These are phyloP conservation scores for Colletotrichum sp. DNA, from an alignment of 2,329 filamentous ascomycete genomes.

Conservation along the genomic window DNA sequence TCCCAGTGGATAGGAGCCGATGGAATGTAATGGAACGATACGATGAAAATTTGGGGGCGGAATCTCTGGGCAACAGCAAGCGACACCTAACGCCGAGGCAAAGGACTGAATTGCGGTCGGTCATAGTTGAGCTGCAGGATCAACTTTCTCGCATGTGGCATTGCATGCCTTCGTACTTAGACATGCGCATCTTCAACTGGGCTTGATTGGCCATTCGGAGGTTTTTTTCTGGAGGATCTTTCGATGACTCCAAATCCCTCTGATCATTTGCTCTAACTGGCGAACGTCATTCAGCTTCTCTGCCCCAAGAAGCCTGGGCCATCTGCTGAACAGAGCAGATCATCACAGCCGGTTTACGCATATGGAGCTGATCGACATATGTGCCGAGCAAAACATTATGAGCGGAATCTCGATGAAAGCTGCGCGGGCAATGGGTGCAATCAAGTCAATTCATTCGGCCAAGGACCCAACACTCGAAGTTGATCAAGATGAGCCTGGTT, in stretches of 20 bases:
- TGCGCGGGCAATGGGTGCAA: background rate
- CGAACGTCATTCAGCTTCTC: background rate
- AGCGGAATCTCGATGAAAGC: background rate
- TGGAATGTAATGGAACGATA: slow-evolving; percentile 13
- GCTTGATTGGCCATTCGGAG: background rate
- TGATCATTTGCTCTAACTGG: background rate
- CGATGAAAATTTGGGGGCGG: background rate
- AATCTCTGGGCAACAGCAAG: background rate
- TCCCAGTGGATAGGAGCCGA: background rate
- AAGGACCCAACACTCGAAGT: background rate
- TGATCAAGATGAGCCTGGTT: background rate
- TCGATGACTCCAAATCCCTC: background rate
- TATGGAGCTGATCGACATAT: slow-evolving; percentile 1
- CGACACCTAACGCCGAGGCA: background rate
- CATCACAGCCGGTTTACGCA: background rate
- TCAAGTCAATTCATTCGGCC: background rate
- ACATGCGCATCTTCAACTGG: background rate
- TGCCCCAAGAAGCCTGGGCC: slow-evolving; percentile 4
- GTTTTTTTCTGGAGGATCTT: background rate
- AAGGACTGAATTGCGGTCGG: background rate
- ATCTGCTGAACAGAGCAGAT: background rate
- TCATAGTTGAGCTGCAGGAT: background rate
- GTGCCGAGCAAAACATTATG: background rate
- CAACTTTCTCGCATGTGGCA: background rate
- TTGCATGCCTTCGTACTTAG: background rate